Conservation (phyloP, 306 rosid species). For the Vigna mungo region DNA sequence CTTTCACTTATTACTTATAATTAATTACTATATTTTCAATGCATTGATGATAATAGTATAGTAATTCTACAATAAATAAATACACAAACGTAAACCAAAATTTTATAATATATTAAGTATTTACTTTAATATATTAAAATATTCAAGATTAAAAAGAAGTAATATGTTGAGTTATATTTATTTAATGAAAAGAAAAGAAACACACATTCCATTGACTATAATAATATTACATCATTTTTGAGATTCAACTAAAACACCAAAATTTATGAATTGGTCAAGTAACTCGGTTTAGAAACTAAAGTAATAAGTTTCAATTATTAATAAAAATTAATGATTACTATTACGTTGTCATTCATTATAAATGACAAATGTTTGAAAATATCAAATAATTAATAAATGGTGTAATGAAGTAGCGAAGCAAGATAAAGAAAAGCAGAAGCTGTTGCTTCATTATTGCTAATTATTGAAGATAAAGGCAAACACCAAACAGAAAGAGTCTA, state of each 20-base stretch:
- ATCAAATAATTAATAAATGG: not conserved
- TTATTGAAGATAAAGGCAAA: not conserved
- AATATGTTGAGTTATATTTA: no score
- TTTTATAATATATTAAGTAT: no score
- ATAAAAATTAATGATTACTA: not conserved
- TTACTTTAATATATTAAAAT: no score
- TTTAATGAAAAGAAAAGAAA: no score
- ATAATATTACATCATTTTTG: not conserved
- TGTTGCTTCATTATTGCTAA: not conserved
- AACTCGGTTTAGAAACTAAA: not conserved
- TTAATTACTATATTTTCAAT: no score
- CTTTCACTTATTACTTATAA: no score
- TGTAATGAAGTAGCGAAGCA: not conserved
- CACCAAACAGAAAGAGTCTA: not conserved
- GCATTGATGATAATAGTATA: no score
- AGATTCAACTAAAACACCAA: not conserved
- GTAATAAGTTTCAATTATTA: not conserved
- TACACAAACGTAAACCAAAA: no score
- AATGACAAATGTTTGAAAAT: not conserved
- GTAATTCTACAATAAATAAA: no score
- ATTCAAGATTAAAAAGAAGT: no score
- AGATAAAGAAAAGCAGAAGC: not conserved
- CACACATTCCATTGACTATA: not conserved
- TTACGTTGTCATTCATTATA: not conserved
- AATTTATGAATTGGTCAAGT: not conserved